Conservation (phyloP, 306 rosid genomes). For the Psophocarpus tetragonolobus region DNA sequence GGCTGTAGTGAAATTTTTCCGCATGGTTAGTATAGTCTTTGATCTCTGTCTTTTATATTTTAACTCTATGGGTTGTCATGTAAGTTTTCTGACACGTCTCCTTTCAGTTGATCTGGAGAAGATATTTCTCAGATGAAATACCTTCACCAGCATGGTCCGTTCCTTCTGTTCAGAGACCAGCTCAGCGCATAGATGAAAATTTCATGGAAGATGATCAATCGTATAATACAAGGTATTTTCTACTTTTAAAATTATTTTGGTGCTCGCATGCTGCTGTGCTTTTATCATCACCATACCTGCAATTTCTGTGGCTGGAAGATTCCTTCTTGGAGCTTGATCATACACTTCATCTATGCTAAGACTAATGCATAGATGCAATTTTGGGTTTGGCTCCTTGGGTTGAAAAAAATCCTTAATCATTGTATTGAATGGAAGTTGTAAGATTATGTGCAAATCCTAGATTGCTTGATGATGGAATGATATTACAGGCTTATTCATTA, state of each 20-base stretch:
- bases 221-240: slow-evolving; percentile 49
- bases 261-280: not conserved
- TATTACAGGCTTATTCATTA: not conserved
- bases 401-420: not conserved
- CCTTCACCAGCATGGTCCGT: slow-evolving; percentile 75
- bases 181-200: slow-evolving; percentile 73
- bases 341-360: not conserved
- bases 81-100: slow-evolving; percentile 33
- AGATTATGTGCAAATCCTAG: not conserved
- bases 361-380: not conserved
- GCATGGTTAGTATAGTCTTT: slow-evolving; percentile 59
- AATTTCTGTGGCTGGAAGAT: slow-evolving; percentile 16
- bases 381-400: not conserved
- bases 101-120: slow-evolving; percentile 85
- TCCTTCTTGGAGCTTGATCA: slow-evolving; percentile 32
- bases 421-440: slow-evolving; percentile 10
- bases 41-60: slow-evolving; percentile 2
- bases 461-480: not conserved
- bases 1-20: slow-evolving; percentile 86
- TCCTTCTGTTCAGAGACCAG: slow-evolving; percentile 58
- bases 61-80: slow-evolving; percentile 18
- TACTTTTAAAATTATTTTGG: slow-evolving; percentile 9
- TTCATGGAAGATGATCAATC: slow-evolving; percentile 58
- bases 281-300: not conserved
- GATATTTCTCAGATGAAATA: slow-evolving; percentile 85